Conservation (phyloP, 352 stramenopile genomes). For the Phytophthora boehmeriae region DNA sequence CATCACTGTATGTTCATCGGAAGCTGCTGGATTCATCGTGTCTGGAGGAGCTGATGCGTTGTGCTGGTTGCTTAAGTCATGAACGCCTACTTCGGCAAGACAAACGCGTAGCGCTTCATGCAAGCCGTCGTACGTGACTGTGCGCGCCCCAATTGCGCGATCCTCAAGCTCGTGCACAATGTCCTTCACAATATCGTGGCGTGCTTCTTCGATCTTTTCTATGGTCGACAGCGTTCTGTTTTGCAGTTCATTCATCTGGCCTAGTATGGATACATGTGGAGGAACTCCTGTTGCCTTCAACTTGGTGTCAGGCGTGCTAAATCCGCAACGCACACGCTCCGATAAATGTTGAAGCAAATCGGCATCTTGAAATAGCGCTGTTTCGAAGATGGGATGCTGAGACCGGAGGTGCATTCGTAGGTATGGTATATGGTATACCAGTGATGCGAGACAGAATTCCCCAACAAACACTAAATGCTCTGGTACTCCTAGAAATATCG, state of each 20-base stretch:
- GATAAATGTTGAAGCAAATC: background rate
- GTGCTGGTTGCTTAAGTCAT: background rate
- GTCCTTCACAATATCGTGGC: slow-evolving; percentile 6
- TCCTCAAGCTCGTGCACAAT: slow-evolving; percentile 18
- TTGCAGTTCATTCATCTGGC: slow-evolving; percentile 14
- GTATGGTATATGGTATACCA: slow-evolving; percentile 12
- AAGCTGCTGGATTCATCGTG: background rate
- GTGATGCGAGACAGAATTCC: background rate
- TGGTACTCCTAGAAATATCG: slow-evolving; percentile 4
- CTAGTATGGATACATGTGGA: slow-evolving; percentile 16
- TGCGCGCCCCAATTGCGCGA: slow-evolving; percentile 16
- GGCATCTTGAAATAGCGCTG: slow-evolving; percentile 14
- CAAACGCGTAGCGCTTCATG: slow-evolving; percentile 5
- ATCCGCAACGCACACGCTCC: background rate
- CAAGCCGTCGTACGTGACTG: slow-evolving; percentile 9
- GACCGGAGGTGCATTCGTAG: background rate
- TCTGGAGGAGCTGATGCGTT: background rate
- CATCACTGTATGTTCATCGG: background rate
- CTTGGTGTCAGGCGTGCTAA: background rate
- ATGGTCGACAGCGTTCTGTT: slow-evolving; percentile 3
- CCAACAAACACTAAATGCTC: background rate
- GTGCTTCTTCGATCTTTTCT: slow-evolving; percentile 13
- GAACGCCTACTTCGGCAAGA: background rate
- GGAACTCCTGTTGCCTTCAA: slow-evolving; percentile 17
- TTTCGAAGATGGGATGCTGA: slow-evolving; percentile 6